A percentile compares a stretch with the other conserved stretches of the same genome.
Conservation (phyloP, 2,329 filamentous ascomycete species). For the Aureobasidium sp. region DNA sequence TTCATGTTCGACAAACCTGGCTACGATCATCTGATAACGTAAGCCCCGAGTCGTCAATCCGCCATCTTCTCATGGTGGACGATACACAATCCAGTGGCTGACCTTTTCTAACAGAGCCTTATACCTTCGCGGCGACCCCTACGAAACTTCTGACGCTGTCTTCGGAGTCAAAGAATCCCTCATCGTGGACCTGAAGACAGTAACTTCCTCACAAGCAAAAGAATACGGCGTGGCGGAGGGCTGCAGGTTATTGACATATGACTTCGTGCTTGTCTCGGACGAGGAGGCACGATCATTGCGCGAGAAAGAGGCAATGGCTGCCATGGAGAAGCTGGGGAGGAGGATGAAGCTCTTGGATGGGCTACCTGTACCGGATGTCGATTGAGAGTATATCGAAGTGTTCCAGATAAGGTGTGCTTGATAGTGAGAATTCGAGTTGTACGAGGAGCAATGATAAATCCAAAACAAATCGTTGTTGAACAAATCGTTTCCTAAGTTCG, state of each 20-base stretch:
- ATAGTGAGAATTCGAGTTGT: no score
- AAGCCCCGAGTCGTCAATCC: slow-evolving; percentile 28
- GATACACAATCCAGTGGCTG: no score
- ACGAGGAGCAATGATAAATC: no score
- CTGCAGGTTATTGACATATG: slow-evolving; percentile 47
- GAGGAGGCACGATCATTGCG: slow-evolving; percentile 59
- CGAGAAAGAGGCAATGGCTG: slow-evolving; percentile 57
- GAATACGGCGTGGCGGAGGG: slow-evolving; percentile 57
- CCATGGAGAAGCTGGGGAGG: slow-evolving; percentile 56
- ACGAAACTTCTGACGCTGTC: slow-evolving; percentile 75
- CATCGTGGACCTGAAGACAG: slow-evolving; percentile 54
- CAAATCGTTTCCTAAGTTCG: no score
- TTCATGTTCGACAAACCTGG: slow-evolving; percentile 81
- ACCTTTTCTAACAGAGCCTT: slow-evolving; percentile 47
- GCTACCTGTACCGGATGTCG: slow-evolving; percentile 63
- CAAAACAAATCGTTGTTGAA: no score
- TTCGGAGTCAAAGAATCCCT: slow-evolving; percentile 81
- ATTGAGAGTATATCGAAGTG: slow-evolving; percentile 26
- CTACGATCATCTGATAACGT: slow-evolving; percentile 78
- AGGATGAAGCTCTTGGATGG: slow-evolving; percentile 68
- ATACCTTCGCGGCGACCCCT: slow-evolving; percentile 69
- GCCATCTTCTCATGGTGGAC: no score
- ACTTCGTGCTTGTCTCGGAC: slow-evolving; percentile 70
- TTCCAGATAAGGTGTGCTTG: no score
- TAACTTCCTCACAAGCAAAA: slow-evolving; percentile 43